Evolutionary conservation across 2,329 filamentous ascomycete species (phyloP).

Genomic region (Chaetomium sp.): DNA sequence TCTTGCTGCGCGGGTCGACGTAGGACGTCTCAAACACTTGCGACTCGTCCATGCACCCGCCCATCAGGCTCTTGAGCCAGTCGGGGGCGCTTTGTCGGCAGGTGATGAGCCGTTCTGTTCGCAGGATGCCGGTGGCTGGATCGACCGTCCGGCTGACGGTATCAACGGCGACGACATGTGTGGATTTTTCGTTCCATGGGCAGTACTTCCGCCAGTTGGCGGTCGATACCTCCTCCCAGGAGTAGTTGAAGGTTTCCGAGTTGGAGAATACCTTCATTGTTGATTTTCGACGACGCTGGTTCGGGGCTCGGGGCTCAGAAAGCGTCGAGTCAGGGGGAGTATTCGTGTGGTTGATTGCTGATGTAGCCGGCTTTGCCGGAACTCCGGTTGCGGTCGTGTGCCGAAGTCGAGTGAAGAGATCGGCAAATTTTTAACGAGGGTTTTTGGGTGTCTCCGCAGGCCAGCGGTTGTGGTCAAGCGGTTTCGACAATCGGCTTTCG

Average conservation of each 20-base stretch:
- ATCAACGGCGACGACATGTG: constrained; percentile 92
- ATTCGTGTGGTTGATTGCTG: background rate
- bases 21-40: constrained; percentile 95
- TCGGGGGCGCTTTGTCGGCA: constrained; percentile 62
- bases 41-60: constrained; percentile 65
- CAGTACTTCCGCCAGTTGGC: constrained; percentile 99
- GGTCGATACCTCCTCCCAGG: constrained; percentile 95
- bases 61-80: constrained; percentile 75
- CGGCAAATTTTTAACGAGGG: background rate
- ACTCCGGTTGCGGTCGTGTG: constrained; percentile 15
- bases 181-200: constrained; percentile 98
- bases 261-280: constrained; percentile 95
- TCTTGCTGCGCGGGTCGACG: constrained; percentile 75
- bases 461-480: constrained; percentile 1
- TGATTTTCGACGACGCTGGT: background rate
- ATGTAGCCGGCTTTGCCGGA: constrained; percentile 5
- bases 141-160: constrained; percentile 68
- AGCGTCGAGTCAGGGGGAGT: background rate
- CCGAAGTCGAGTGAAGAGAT: constrained; percentile 2
- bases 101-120: constrained; percentile 56
- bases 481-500: constrained; percentile 20
- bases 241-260: constrained; percentile 87
- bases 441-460: background rate
- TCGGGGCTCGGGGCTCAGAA: too few relatives aligned
- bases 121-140: constrained; percentile 50